Base-by-base conservation (phyloP, 2,329 filamentous ascomycete species). In the Capronia americana region DNA sequence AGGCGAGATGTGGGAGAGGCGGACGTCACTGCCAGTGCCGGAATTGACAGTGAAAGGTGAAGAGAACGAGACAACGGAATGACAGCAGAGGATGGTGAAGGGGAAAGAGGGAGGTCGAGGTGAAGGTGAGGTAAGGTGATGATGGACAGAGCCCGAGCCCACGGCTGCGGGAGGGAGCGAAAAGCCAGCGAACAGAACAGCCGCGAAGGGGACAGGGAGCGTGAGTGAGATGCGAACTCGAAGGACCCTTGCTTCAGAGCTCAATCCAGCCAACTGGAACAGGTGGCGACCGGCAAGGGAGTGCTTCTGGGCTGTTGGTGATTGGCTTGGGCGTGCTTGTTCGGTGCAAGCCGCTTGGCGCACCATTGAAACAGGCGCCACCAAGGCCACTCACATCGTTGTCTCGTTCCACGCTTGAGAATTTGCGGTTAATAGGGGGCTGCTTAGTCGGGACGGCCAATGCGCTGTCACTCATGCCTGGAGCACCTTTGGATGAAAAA, bases 1-100 rank as follows among this genome's bases (percentile, higher is more conserved):
- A 63, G 57, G 55, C 63, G 57, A 60, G 66, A 64, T 63, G 54
- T 50, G 61, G 53, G 61, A 56, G 65, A 38, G 50, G 57, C 24
- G 57, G 58, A 57, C 26, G 62, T 51, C 56, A 57, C 30, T 44
- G 66, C 65, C 66, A 63, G 62, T 63, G 62, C 59, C 62, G 63
- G 63, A 57, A 54, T 66, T 60, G 66, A 66, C 60, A 61, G 30
- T 50, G 38, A 54, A 38, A 50, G 41, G 11, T 41, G 51, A 66
- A 65, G 60, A 57, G 58, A 68, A 68, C 61, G 61, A 61, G 57
- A 61, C 30, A 28, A 44, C 55, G 41, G 55, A 60, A 50, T 66
- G 59, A 57, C 44, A 62, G 59, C 59, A 54, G 59, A 38, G 51
- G 61, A 59, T 53, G 44, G 61, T 44, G 30, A 50, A 51, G 54